Evolutionary conservation across 257 asterid genomes (phyloP).

Genomic region (Gardenia jasminoides): DNA sequence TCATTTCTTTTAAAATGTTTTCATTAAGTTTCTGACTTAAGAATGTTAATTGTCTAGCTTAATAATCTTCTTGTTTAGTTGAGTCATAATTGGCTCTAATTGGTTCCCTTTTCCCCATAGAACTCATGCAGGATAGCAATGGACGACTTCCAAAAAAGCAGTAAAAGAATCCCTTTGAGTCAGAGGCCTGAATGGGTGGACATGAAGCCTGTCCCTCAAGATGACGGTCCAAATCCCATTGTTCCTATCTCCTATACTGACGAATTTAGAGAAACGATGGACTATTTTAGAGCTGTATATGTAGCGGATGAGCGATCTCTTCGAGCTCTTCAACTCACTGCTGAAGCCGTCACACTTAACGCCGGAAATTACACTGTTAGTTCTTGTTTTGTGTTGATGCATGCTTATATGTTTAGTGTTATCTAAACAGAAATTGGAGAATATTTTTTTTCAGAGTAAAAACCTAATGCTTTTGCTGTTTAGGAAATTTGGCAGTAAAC

Average conservation of each 20-base stretch:
- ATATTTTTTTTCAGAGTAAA: background rate
- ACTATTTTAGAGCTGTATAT: constrained; percentile 82
- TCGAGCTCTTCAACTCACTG: constrained; percentile 75
- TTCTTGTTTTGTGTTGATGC: background rate
- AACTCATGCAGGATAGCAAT: background rate
- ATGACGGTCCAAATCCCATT: constrained; percentile 89
- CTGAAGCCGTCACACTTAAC: constrained; percentile 65
- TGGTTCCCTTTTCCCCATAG: too few relatives aligned
- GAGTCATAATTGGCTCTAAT: too few relatives aligned
- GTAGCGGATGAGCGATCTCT: constrained; percentile 79
- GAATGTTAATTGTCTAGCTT: too few relatives aligned
- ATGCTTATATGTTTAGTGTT: background rate
- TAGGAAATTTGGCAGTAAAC: background rate
- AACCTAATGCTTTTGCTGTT: background rate
- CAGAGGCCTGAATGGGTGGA: constrained; percentile 83
- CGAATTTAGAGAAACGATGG: constrained; percentile 81
- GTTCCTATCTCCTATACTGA: constrained; percentile 78
- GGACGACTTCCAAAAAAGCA: constrained; percentile 10
- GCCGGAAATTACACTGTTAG: constrained; percentile 88
- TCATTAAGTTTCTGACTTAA: too few relatives aligned
- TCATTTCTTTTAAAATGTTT: too few relatives aligned
- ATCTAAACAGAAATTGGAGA: background rate
- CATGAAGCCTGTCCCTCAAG: constrained; percentile 71
- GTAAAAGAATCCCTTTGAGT: constrained; percentile 41
- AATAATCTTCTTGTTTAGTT: too few relatives aligned